Percentiles rank a stretch among this genome's conserved stretches.
These are phyloP conservation scores for Heracleum sosnowskyi DNA, from an alignment of 129 eudicot species.

Conservation along the genomic window DNA sequence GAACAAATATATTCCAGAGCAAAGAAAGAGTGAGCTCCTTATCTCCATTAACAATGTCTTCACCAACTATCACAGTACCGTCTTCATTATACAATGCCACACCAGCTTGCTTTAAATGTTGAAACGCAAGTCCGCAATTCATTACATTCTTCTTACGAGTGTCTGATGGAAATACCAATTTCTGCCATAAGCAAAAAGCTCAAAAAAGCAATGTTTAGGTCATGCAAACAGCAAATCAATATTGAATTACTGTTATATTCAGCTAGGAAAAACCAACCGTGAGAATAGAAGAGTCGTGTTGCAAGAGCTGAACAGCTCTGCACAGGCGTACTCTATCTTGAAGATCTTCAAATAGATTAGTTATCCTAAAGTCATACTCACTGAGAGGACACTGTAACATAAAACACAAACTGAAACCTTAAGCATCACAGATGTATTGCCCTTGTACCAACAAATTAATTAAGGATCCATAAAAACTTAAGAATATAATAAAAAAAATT, in stretches of 20 bases:
- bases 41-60: conserved; percentile 77
- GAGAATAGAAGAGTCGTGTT: conserved; percentile 72
- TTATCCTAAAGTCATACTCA: conserved; percentile 65
- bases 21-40: conserved; percentile 79
- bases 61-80: conserved; percentile 53
- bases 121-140: conserved; percentile 66
- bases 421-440: not conserved
- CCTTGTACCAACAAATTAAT: not conserved
- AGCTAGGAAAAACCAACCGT: conserved; percentile 33
- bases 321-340: conserved; percentile 81
- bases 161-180: conserved; percentile 75
- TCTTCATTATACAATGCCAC: conserved; percentile 73
- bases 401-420: not conserved
- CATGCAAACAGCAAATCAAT: not conserved
- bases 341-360: conserved; percentile 76
- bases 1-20: conserved; percentile 88
- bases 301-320: conserved; percentile 80
- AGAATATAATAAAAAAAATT: not conserved
- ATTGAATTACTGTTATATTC: not conserved
- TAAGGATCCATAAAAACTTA: not conserved
- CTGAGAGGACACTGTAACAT: conserved; percentile 57
- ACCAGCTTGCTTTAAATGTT: conserved; percentile 60
- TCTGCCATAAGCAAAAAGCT: conserved; percentile 35
- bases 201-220: not conserved
- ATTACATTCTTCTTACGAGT: conserved; percentile 58